Evolutionary conservation across 1,284 basidiomycete species (phyloP).

Genomic region (Moniliophthora roreri): DNA sequence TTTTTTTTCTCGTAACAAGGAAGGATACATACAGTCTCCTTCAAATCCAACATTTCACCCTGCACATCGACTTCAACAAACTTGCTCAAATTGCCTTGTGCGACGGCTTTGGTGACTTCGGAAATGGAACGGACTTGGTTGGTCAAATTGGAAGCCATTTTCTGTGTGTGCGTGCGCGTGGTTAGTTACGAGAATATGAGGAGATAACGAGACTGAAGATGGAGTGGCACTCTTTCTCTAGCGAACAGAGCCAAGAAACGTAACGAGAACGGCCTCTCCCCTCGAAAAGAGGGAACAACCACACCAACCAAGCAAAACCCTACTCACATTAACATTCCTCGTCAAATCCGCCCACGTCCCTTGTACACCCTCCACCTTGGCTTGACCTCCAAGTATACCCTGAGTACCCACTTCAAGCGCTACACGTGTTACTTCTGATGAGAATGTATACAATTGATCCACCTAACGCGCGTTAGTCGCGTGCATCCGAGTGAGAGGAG

Average conservation of each 20-base stretch:
- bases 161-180: no score
- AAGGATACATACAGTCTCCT: conserved; percentile 63
- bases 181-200: no score
- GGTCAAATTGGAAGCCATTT: conserved; percentile 88
- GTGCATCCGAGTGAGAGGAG: background rate
- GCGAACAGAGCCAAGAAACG: no score
- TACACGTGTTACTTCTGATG: conserved; percentile 64
- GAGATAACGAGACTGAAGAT: no score
- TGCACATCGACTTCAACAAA: conserved; percentile 95
- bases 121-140: conserved; percentile 98
- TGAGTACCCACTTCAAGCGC: conserved; percentile 74
- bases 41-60: conserved; percentile 96
- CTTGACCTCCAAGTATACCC: conserved; percentile 92
- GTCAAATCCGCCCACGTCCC: conserved; percentile 95
- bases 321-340: conserved; percentile 81
- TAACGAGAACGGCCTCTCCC: no score
- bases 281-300: no score
- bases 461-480: conserved; percentile 67
- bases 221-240: no score
- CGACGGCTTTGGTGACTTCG: conserved; percentile 95
- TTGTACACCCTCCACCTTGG: conserved; percentile 88
- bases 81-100: conserved; percentile 87
- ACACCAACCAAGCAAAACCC: no score
- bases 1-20: no score
- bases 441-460: conserved; percentile 88